Evolutionary conservation across 805 yeast species (phyloP).

Genomic region (Saturnispora sekii): DNA sequence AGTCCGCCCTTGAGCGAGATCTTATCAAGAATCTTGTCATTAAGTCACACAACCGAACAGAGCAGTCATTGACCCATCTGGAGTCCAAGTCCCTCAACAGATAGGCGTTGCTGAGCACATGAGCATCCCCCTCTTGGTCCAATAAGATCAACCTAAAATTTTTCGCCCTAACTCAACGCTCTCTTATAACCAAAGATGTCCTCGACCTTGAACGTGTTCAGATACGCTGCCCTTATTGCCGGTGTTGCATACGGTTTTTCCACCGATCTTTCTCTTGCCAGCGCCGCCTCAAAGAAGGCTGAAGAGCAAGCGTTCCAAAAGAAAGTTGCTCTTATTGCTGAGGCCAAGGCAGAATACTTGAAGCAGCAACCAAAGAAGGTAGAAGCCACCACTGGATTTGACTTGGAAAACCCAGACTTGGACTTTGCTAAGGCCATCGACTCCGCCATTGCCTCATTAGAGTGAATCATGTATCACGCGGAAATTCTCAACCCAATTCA

Average conservation of each 20-base stretch:
- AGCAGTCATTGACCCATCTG: too few relatives aligned
- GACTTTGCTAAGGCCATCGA: conserved; percentile 69
- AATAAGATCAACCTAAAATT: background rate
- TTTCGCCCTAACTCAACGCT: background rate
- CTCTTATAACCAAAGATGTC: background rate
- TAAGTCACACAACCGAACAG: background rate
- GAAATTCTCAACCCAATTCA: too few relatives aligned
- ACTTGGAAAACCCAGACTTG: conserved; percentile 84
- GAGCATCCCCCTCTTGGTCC: background rate
- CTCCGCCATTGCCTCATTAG: conserved; percentile 35
- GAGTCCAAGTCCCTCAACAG: too few relatives aligned
- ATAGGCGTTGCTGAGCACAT: too few relatives aligned
- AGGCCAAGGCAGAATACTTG: conserved; percentile 86
- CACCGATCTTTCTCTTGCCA: conserved; percentile 64
- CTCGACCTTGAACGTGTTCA: conserved; percentile 48
- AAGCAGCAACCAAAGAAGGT: conserved; percentile 41
- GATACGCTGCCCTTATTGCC: conserved; percentile 85
- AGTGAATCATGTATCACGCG: too few relatives aligned
- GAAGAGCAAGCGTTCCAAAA: conserved; percentile 50
- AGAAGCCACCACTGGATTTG: conserved; percentile 37
- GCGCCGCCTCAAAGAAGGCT: conserved; percentile 47
- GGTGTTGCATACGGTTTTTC: conserved; percentile 85
- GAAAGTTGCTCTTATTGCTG: conserved; percentile 66
- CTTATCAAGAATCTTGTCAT: background rate
- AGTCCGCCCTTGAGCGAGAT: conserved; percentile 33